Conservation (phyloP, 106 monocot species). For the Dactylorhiza incarnata region DNA sequence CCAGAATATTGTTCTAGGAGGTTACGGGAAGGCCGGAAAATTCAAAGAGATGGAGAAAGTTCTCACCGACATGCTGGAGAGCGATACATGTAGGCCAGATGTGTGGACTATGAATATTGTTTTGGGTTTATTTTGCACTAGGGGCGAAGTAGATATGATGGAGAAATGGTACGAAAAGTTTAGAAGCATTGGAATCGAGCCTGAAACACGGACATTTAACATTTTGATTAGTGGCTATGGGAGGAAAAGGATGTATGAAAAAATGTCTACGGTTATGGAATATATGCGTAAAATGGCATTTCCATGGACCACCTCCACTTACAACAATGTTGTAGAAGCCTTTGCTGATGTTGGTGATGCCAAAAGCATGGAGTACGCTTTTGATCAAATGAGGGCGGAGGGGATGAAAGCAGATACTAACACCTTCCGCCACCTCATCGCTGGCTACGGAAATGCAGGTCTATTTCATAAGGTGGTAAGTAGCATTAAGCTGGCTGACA, state of each 20-base stretch:
- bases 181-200: slow-evolving; percentile 68
- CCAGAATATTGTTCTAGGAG: slow-evolving; percentile 67
- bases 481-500: slow-evolving; percentile 75
- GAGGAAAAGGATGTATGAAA: slow-evolving; percentile 66
- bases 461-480: slow-evolving; percentile 84
- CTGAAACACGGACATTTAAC: slow-evolving; percentile 78
- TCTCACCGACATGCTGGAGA: slow-evolving; percentile 65
- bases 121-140: slow-evolving; percentile 63
- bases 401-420: slow-evolving; percentile 79
- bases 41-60: slow-evolving; percentile 78
- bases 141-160: slow-evolving; percentile 63
- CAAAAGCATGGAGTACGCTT: slow-evolving; percentile 74
- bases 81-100: slow-evolving; percentile 55
- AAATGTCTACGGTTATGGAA: slow-evolving; percentile 88
- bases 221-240: slow-evolving; percentile 86
- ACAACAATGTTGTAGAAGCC: slow-evolving; percentile 77
- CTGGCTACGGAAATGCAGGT: slow-evolving; percentile 71
- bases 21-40: slow-evolving; percentile 71
- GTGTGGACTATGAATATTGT: slow-evolving; percentile 96
- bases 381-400: slow-evolving; percentile 82
- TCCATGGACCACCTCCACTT: slow-evolving; percentile 85
- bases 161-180: slow-evolving; percentile 96
- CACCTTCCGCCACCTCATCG: slow-evolving; percentile 79
- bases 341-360: slow-evolving; percentile 82
- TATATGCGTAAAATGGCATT: slow-evolving; percentile 78